A percentile compares a stretch with the other conserved stretches of the same genome.
phyloP scores from a whole-genome alignment of 2,329 filamentous ascomycete species.

The Fusarium sp. region DNA sequence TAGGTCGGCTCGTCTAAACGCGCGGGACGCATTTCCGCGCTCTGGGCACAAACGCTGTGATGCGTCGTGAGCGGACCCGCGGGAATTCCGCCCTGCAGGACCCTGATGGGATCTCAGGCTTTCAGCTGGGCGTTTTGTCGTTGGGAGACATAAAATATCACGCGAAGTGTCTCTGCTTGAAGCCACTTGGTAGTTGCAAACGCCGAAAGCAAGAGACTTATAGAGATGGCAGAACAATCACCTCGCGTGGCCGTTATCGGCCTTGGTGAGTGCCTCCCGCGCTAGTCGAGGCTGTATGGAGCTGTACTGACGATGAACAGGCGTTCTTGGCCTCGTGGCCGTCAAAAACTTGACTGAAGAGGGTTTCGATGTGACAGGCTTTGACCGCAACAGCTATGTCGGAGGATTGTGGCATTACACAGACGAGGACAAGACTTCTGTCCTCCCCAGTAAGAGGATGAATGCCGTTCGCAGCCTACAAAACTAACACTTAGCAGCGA shows the following conservation, averaged over 20 bases:
- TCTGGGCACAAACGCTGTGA: background rate
- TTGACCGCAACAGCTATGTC: conserved; percentile 54
- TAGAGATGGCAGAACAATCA: conserved; percentile 20
- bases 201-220: background rate
- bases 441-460: conserved; percentile 48
- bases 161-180: background rate
- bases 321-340: conserved; percentile 52
- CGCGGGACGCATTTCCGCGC: conserved; percentile 12
- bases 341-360: conserved; percentile 57
- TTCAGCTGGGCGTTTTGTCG: conserved; percentile 16
- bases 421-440: conserved; percentile 52
- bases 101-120: conserved; percentile 23
- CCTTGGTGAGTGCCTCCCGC: conserved; percentile 35
- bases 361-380: conserved; percentile 57
- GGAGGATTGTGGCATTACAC: conserved; percentile 59
- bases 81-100: conserved; percentile 14
- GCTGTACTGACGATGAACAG: conserved; percentile 18
- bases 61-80: background rate
- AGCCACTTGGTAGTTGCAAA: background rate
- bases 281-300: background rate
- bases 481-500: conserved; percentile 32
- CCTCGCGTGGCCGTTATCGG: conserved; percentile 46
- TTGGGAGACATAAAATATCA: conserved; percentile 1
- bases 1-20: background rate
- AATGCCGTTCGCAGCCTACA: background rate